Percentiles rank a stretch among this genome's conserved stretches.
These are phyloP conservation scores for Phytopythium chamaehyphon DNA, from an alignment of 352 stramenopile genomes.

Conservation along the genomic window DNA sequence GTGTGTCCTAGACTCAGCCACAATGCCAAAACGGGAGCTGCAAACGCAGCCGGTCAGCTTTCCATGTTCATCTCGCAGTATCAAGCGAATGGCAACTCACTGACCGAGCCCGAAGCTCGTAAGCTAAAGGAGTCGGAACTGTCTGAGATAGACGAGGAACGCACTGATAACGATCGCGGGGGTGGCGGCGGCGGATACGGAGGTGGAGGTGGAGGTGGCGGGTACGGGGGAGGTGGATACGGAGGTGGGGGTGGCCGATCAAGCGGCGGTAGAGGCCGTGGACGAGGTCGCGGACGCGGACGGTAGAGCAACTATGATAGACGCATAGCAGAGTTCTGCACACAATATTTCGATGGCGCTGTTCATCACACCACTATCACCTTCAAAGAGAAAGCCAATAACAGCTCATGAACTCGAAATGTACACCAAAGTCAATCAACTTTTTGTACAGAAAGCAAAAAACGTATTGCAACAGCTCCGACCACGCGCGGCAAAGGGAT, in stretches of 20 bases:
- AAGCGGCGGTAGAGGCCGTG: slow-evolving; percentile 34
- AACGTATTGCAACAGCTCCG: too few species aligned
- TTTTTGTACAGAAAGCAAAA: too few species aligned
- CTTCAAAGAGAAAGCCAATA: too few species aligned
- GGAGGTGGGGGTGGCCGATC: slow-evolving; percentile 27
- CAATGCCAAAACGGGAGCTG: slow-evolving; percentile 66
- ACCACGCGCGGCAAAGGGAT: too few species aligned
- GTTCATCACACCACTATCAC: too few species aligned
- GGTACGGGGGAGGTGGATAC: slow-evolving; percentile 17
- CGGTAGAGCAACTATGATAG: slow-evolving; percentile 1
- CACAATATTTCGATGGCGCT: too few species aligned
- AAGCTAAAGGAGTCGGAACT: slow-evolving; percentile 74
- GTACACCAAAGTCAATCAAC: too few species aligned
- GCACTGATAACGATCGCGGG: slow-evolving; percentile 37
- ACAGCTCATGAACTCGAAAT: too few species aligned
- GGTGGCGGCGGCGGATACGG: slow-evolving; percentile 10
- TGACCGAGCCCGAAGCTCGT: slow-evolving; percentile 54
- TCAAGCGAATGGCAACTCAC: slow-evolving; percentile 43
- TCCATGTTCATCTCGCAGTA: slow-evolving; percentile 76
- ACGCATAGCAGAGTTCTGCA: too few species aligned
- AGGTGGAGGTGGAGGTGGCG: slow-evolving; percentile 15
- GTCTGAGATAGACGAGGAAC: slow-evolving; percentile 61
- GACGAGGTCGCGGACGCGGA: slow-evolving; percentile 18
- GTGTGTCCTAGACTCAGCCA: slow-evolving; percentile 65
- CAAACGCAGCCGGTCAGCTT: slow-evolving; percentile 68